Evolutionary conservation across 2,329 filamentous ascomycete species (phyloP).

Genomic region (Beauveria australis): DNA sequence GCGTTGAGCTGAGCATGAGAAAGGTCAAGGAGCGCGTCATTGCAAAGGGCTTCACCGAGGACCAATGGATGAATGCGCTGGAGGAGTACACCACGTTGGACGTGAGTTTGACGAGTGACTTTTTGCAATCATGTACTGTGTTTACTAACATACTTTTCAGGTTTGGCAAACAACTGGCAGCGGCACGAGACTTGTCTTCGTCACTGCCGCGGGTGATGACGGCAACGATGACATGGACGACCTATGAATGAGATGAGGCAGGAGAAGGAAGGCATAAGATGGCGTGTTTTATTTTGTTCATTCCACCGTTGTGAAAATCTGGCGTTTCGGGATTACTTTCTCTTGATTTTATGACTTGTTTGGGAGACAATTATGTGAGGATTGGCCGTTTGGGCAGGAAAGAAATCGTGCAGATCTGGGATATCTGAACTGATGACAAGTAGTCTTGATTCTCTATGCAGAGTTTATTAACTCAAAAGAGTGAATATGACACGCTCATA

Average conservation of each 20-base stretch:
- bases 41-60: slow-evolving; percentile 92
- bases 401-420: background rate
- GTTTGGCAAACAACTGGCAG: slow-evolving; percentile 72
- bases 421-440: background rate
- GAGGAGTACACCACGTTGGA: slow-evolving; percentile 84
- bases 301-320: background rate
- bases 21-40: slow-evolving; percentile 86
- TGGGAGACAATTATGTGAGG: background rate
- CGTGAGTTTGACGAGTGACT: slow-evolving; percentile 52
- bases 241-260: background rate
- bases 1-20: slow-evolving; percentile 71
- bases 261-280: background rate
- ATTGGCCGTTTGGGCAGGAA: background rate
- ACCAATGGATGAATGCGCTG: slow-evolving; percentile 79
- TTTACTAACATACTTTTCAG: slow-evolving; percentile 30
- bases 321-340: slow-evolving; percentile 23
- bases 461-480: background rate
- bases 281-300: background rate
- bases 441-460: too few species aligned
- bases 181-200: slow-evolving; percentile 62
- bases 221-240: slow-evolving; percentile 40
- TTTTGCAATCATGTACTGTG: background rate
- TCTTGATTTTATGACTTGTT: background rate
- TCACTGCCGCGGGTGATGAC: slow-evolving; percentile 48
- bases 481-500: background rate